Evolutionary conservation across 2,329 filamentous ascomycete genomes (phyloP).

Genomic region (Colletotrichum navitas): DNA sequence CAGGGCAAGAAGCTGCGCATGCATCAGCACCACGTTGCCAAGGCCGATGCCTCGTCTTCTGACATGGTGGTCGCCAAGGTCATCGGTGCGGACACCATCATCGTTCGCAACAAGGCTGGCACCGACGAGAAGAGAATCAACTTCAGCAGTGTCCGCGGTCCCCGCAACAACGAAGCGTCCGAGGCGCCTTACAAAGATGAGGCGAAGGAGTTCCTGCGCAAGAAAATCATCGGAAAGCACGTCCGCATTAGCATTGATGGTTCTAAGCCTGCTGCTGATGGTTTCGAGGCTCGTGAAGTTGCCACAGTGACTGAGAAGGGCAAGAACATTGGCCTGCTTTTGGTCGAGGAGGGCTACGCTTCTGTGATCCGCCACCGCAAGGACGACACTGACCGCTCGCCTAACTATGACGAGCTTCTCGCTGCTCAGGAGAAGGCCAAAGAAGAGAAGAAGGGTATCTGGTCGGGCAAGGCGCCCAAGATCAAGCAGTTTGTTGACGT

Average conservation of each 20-base stretch:
- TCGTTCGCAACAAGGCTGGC: constrained; percentile 86
- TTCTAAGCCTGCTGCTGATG: constrained; percentile 88
- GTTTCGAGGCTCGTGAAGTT: constrained; percentile 94
- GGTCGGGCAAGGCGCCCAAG: constrained; percentile 90
- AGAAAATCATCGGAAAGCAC: constrained; percentile 95
- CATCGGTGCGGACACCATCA: constrained; percentile 88
- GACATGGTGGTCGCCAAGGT: constrained; percentile 90
- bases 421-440: constrained; percentile 86
- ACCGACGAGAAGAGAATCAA: constrained; percentile 87
- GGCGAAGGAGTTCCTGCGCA: constrained; percentile 95
- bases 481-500: constrained; percentile 87
- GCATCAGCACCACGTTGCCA: constrained; percentile 84
- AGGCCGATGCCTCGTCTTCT: constrained; percentile 67
- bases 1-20: constrained; percentile 82
- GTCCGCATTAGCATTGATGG: constrained; percentile 91
- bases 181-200: constrained; percentile 92
- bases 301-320: constrained; percentile 86
- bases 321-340: constrained; percentile 85
- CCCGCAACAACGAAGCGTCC: constrained; percentile 87
- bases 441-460: constrained; percentile 92
- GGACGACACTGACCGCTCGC: constrained; percentile 92
- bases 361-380: constrained; percentile 95
- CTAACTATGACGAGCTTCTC: constrained; percentile 92
- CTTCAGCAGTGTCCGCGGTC: constrained; percentile 92
- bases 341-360: constrained; percentile 94